Evolutionary conservation across 768 basidiomycete genomes (phyloP).

Genomic region (Suillus decipiens): DNA sequence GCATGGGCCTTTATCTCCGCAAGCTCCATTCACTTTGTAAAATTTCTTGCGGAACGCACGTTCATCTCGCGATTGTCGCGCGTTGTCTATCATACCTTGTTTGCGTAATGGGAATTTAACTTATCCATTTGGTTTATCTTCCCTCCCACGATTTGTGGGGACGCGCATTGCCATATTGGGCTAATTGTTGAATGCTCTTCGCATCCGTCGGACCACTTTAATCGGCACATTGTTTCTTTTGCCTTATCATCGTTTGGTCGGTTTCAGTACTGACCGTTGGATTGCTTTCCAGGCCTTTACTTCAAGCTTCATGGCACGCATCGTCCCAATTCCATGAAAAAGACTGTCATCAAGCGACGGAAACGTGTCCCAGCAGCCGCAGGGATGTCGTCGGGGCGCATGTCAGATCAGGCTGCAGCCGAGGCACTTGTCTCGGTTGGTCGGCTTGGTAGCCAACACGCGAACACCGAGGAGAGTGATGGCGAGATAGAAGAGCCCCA

Average conservation of each 20-base stretch:
- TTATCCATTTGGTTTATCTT: conserved; percentile 34
- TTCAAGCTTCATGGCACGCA: conserved; percentile 98
- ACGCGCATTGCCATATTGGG: conserved; percentile 25
- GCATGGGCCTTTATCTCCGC: conserved; percentile 11
- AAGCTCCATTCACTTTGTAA: conserved; percentile 21
- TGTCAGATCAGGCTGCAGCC: conserved; percentile 87
- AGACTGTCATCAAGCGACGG: conserved; percentile 96
- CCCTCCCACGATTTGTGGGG: conserved; percentile 17
- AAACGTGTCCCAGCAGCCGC: conserved; percentile 94
- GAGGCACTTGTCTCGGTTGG: conserved; percentile 87
- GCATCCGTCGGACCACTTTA: not conserved
- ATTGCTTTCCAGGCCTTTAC: conserved; percentile 73
- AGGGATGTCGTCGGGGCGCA: conserved; percentile 45
- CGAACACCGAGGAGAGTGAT: conserved; percentile 45
- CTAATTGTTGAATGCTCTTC: conserved; percentile 10
- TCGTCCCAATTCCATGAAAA: conserved; percentile 98
- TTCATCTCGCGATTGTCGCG: conserved; percentile 23
- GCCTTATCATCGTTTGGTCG: conserved; percentile 11
- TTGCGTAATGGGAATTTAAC: conserved; percentile 19
- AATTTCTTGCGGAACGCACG: conserved; percentile 21
- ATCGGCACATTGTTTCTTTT: not conserved
- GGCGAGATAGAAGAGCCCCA: conserved; percentile 42
- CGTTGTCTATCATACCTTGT: conserved; percentile 14
- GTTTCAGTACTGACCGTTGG: conserved; percentile 18
- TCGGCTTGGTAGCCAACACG: conserved; percentile 42